Evolutionary conservation across 2,329 filamentous ascomycete genomes (phyloP), one percentile per base, ranked within the genome.

Genomic region (Fusarium xylarioides): DNA sequence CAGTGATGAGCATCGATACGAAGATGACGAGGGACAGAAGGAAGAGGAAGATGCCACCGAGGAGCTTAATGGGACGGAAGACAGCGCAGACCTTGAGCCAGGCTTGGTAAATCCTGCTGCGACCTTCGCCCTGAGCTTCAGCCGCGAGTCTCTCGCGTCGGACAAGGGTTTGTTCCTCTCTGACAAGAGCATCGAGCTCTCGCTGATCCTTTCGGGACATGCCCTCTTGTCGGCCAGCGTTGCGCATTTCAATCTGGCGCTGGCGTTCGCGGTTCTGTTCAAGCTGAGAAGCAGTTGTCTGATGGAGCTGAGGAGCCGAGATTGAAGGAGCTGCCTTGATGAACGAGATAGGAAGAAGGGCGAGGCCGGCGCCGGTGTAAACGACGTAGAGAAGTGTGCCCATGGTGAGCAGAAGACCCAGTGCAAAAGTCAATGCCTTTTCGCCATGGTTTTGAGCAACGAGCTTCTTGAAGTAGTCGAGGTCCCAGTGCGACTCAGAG

Each of bases 1-100:
- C 93, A 0, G 95, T 98, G 80, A 98, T 93, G 75, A 98, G 88
- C 94, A 99, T 98, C 18, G 94, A 97, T 14, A 92, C 88, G 88
- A 94, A 97, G 74, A 97, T 88, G 46, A 97, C 75, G 19, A 97
- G 82, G 1, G 93, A 88, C 28, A 97, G 80, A 4, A 94, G 74
- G 37, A 98, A 87, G 6, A 98, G 84, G 1, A 97, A 75, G 54
- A 98, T 85, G 19, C 96, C 96, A 4, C 94, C 92, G 19, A 98
- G 82, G 46, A 98, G 89, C 84, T 97, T 97, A 76, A 99, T 85
- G 2, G 96, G 96, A 12, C 95, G 90, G 82, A 98, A 92, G 42
- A 97, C 83, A 21, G 93, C 92, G 79, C 93, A 93, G 19, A 93
- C 81, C 82, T 94, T 97, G 76, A 92, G 88, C 93, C 95, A 98